Evolutionary conservation across 495 filamentous ascomycete species (phyloP).

Genomic region (Barbatosphaeria neglecta): DNA sequence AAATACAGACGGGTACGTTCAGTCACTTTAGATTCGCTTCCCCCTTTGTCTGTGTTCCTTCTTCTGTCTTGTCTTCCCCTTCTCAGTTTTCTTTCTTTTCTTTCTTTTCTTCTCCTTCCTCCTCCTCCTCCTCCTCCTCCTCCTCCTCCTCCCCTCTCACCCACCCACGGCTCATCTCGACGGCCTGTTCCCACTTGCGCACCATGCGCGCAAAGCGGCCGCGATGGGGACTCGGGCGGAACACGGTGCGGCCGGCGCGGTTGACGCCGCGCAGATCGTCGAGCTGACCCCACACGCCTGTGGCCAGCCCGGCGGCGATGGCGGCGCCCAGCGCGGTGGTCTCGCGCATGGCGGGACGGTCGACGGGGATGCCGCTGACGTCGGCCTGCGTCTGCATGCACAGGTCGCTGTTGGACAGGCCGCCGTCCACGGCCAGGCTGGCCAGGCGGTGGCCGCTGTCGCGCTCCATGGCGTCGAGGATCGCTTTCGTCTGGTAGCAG

Average conservation of each 20-base stretch:
- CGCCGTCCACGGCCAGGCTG: conserved; percentile 80
- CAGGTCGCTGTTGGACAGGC: conserved; percentile 86
- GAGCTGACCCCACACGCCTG: conserved; percentile 69
- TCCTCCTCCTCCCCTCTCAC: conserved; percentile 25
- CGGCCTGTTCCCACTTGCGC: conserved; percentile 70
- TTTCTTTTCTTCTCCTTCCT: neutral
- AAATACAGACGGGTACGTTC: no score
- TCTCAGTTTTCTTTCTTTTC: neutral
- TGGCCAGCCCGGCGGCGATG: conserved; percentile 83
- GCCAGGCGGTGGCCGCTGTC: conserved; percentile 71
- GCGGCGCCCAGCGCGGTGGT: conserved; percentile 90
- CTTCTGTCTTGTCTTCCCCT: no score
- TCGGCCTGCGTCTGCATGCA: conserved; percentile 97
- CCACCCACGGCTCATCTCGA: conserved; percentile 87
- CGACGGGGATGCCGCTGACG: conserved; percentile 76
- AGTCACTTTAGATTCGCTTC: no score
- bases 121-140: neutral
- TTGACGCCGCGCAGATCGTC: conserved; percentile 72
- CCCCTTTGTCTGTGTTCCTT: no score
- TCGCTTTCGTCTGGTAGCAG: conserved; percentile 91
- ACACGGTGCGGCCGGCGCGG: conserved; percentile 59
- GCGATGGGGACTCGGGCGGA: conserved; percentile 51
- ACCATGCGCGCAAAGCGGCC: conserved; percentile 59
- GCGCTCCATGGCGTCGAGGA: conserved; percentile 88
- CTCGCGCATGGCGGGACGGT: conserved; percentile 85